Base-by-base conservation (phyloP, 306 rosid species). In the Quercus bicolor region DNA sequence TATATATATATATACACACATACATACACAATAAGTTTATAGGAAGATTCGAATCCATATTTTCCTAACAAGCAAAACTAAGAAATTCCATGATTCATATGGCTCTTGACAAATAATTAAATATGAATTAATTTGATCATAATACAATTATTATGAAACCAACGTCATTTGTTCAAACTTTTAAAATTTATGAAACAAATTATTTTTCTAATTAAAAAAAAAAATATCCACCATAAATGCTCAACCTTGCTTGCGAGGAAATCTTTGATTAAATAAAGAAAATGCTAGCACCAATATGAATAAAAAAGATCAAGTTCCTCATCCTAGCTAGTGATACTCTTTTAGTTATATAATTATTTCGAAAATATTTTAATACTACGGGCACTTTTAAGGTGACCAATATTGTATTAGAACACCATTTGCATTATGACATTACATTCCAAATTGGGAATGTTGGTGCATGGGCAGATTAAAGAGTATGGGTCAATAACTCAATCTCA, bases 401-500 rank as follows among this genome's bases (percentile, higher is more conserved):
- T 77, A 45, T 43, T 29, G 16, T 15, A 61, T 64, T 40, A 60
- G 33, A 56, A 51, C 34, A 31, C 20, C 20, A 51, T 53, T 29
- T 79, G 43, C 43, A 59, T 21, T 33, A 54, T 29, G 40, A 74
- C 74, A 70, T 40, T 40, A 54, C 77, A 60, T 74, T 43, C 76
- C 65, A 75, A 78, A 66, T 61, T 21, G 66, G 66, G 65, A 64
- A 24, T 73, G 51, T 70, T 75, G 56, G 18, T 72, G 76, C 76
- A 57, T 66, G 59, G 79, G 52, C 72, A 34, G 76, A 7, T 56
- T 4, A 62, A 3, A 1, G 26, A 16, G n/a, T 5, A 56, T 20
- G 73, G 79, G 85, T 60, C 77, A 80, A 84, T 76, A 45, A 21
- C 45, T 37, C 11, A 37, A 40, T 40, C 45, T 40, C 71, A 34